These are phyloP conservation scores for Psilocybe sp. DNA, from an alignment of 768 basidiomycete genomes.

Conservation along the genomic window DNA sequence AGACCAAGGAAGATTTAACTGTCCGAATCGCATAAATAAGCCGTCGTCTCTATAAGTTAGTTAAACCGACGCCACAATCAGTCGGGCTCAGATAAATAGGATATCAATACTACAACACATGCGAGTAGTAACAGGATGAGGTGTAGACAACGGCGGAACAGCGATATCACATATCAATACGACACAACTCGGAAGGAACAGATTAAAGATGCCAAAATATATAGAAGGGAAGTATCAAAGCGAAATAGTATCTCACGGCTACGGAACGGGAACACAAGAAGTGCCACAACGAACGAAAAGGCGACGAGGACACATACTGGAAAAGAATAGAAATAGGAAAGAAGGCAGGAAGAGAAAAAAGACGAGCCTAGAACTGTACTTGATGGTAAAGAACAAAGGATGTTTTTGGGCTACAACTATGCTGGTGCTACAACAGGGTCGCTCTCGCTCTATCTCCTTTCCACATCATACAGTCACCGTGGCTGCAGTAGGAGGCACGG, in stretches of 20 bases:
- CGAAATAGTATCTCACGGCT: slow-evolving; percentile 8
- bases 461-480: neutral
- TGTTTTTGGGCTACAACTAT: slow-evolving; percentile 8
- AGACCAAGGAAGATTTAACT: too few species aligned
- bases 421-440: slow-evolving; percentile 10
- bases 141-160: too few species aligned
- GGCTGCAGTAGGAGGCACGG: neutral
- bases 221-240: neutral
- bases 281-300: slow-evolving; percentile 2
- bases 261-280: slow-evolving; percentile 4
- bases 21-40: too few species aligned
- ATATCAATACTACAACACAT: too few species aligned
- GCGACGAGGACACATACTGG: slow-evolving; percentile 5
- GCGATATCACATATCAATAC: too few species aligned
- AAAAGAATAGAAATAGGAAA: slow-evolving; percentile 6
- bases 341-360: slow-evolving; percentile 5
- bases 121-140: too few species aligned
- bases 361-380: slow-evolving; percentile 5
- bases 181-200: too few species aligned
- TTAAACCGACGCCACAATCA: too few species aligned
- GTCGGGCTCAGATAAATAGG: too few species aligned
- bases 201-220: neutral
- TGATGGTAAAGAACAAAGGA: neutral
- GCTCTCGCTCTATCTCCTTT: neutral
- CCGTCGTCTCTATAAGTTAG: too few species aligned